Evolutionary conservation across 345 rosid species (phyloP).

Genomic region (Viola odorata): DNA sequence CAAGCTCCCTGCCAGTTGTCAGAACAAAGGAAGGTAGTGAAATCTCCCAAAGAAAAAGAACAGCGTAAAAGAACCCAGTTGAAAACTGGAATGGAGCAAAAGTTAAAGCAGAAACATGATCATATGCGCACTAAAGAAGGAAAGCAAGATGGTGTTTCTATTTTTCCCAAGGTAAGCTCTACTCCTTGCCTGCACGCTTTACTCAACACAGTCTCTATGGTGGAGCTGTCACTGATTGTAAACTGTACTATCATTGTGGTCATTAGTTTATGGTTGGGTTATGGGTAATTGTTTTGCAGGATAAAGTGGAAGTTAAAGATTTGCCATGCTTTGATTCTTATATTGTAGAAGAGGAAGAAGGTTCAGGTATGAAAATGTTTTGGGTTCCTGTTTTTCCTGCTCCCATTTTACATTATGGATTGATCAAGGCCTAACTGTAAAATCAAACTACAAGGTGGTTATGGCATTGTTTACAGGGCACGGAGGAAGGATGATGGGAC

Average conservation of each 20-base stretch:
- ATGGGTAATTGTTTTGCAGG: slow-evolving; percentile 34
- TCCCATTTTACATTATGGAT: neutral
- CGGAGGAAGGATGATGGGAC: slow-evolving; percentile 60
- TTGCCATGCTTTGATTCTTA: slow-evolving; percentile 74
- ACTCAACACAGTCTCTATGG: neutral
- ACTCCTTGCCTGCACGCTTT: slow-evolving; percentile 1
- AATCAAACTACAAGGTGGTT: slow-evolving; percentile 67
- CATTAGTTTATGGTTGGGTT: slow-evolving; percentile 1
- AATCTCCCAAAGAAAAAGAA: slow-evolving; percentile 32
- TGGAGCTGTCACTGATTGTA: neutral
- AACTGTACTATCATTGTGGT: neutral
- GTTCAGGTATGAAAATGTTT: slow-evolving; percentile 56
- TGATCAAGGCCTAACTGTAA: slow-evolving; percentile 12
- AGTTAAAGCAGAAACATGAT: slow-evolving; percentile 27
- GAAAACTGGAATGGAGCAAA: slow-evolving; percentile 15
- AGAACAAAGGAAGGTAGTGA: slow-evolving; percentile 24
- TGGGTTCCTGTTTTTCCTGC: neutral
- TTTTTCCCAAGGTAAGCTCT: slow-evolving; percentile 32
- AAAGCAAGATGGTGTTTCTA: slow-evolving; percentile 24
- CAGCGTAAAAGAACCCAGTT: slow-evolving; percentile 31
- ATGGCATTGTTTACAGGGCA: slow-evolving; percentile 87
- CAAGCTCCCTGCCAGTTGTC: slow-evolving; percentile 27
- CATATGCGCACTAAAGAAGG: slow-evolving; percentile 30
- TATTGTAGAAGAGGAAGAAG: slow-evolving; percentile 76
- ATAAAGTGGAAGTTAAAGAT: slow-evolving; percentile 34